Conservation (phyloP, 352 stramenopile genomes). For the Pythium monospermum region DNA sequence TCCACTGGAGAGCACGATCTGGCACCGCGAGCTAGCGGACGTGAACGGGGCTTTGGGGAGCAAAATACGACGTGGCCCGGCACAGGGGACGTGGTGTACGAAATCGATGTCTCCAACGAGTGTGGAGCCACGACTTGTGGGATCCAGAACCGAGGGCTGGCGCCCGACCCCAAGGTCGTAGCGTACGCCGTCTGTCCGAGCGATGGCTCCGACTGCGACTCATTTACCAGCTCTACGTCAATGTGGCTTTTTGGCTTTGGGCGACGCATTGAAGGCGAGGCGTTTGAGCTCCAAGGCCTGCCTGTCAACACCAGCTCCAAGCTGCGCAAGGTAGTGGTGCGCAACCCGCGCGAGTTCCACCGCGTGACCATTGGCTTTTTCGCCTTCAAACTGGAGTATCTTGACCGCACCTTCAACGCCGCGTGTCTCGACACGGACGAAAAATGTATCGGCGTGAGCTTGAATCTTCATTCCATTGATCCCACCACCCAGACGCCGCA, state of each 20-base stretch:
- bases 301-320: not conserved
- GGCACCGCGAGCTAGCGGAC: conserved; percentile 5
- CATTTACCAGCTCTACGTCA: not conserved
- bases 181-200: conserved; percentile 4
- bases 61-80: conserved; percentile 1
- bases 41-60: not conserved
- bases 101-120: conserved; percentile 13
- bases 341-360: conserved; percentile 7
- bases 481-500: not conserved
- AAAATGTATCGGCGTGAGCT: not conserved
- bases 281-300: not conserved
- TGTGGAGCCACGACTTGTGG: conserved; percentile 5
- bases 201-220: not conserved
- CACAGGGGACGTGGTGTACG: conserved; percentile 4
- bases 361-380: not conserved
- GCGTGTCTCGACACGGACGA: not conserved
- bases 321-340: conserved; percentile 3
- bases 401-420: not conserved
- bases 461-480: not conserved
- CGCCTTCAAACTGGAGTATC: not conserved
- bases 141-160: conserved; percentile 4
- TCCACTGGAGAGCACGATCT: conserved; percentile 4
- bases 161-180: conserved; percentile 9
- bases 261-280: conserved; percentile 2
- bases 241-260: conserved; percentile 14